Percentiles rank a stretch among this genome's conserved stretches.
These are phyloP conservation scores for Coemansia sp. DNA, from an alignment of 192 early-diverging fungal genomes.

Conservation along the genomic window DNA sequence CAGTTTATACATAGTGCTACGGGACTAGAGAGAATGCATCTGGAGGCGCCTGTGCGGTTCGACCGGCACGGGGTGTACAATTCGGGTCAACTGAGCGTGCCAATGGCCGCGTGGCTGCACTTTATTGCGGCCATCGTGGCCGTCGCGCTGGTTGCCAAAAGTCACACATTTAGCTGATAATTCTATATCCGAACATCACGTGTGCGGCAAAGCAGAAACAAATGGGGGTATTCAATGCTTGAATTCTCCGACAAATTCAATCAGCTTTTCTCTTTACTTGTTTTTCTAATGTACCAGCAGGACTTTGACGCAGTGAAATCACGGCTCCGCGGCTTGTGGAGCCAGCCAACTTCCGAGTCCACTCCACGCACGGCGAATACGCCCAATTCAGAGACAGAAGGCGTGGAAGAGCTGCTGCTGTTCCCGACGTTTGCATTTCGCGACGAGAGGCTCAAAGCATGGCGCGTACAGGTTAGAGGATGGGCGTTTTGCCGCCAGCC, in stretches of 20 bases:
- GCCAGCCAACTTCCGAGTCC: constrained; percentile 15
- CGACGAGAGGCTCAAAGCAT: constrained; percentile 50
- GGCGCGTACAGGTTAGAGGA: constrained; percentile 51
- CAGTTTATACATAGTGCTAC: constrained; percentile 40
- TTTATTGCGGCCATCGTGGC: not conserved
- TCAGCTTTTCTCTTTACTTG: not conserved
- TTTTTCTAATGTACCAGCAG: constrained; percentile 23
- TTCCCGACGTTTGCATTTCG: constrained; percentile 50
- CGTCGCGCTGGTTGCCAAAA: not conserved
- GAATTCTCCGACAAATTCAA: not conserved
- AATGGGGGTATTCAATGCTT: too few relatives aligned
- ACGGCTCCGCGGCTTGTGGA: constrained; percentile 39
- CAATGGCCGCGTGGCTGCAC: not conserved
- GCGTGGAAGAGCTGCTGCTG: constrained; percentile 42
- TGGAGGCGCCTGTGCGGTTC: constrained; percentile 25
- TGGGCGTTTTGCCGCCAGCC: constrained; percentile 48
- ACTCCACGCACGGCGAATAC: not conserved
- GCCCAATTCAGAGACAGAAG: not conserved
- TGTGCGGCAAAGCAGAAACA: not conserved
- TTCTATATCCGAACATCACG: not conserved
- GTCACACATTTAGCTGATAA: not conserved
- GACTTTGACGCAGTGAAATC: constrained; percentile 40
- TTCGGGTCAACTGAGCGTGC: not conserved
- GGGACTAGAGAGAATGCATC: constrained; percentile 15
- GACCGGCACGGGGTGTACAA: constrained; percentile 23